Evolutionary conservation across 2,329 filamentous ascomycete genomes (phyloP).

Genomic region (Cryoendolithus antarcticus): DNA sequence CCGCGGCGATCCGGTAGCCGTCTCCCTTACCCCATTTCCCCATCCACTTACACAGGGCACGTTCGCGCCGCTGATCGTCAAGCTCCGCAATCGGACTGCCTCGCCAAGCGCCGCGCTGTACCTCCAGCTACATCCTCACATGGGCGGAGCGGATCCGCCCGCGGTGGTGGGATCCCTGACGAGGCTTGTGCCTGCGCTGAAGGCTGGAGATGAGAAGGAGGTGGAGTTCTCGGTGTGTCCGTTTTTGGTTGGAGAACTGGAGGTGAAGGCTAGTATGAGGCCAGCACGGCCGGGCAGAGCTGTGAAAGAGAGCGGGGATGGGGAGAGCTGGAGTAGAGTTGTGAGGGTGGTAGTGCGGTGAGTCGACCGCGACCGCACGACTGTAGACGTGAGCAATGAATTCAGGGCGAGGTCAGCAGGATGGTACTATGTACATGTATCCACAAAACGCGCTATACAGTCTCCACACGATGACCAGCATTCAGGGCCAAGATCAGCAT

Average conservation of each 20-base stretch:
- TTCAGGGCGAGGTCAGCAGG: too few relatives aligned
- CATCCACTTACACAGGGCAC: too few relatives aligned
- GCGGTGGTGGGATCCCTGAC: constrained; percentile 12
- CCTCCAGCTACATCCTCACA: constrained; percentile 4
- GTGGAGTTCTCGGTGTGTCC: constrained; percentile 15
- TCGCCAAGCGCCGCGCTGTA: neutral
- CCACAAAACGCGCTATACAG: too few relatives aligned
- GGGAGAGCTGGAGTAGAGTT: too few relatives aligned
- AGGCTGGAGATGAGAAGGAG: constrained; percentile 4
- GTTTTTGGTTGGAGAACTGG: constrained; percentile 10
- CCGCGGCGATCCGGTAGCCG: constrained; percentile 7
- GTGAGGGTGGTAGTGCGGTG: too few relatives aligned
- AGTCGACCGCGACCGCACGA: too few relatives aligned
- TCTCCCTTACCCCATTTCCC: constrained; percentile 1
- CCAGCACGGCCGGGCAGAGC: too few relatives aligned
- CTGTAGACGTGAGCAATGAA: too few relatives aligned
- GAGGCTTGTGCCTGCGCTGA: constrained; percentile 9
- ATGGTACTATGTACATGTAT: too few relatives aligned
- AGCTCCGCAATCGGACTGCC: constrained; percentile 5
- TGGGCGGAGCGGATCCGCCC: constrained; percentile 5
- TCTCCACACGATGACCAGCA: too few relatives aligned
- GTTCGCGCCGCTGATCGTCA: neutral
- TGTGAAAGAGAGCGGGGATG: too few relatives aligned
- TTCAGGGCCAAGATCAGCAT: too few relatives aligned
- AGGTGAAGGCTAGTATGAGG: constrained; percentile 4